Conservation (phyloP, 148 eudicot species). For the Silene conica region DNA sequence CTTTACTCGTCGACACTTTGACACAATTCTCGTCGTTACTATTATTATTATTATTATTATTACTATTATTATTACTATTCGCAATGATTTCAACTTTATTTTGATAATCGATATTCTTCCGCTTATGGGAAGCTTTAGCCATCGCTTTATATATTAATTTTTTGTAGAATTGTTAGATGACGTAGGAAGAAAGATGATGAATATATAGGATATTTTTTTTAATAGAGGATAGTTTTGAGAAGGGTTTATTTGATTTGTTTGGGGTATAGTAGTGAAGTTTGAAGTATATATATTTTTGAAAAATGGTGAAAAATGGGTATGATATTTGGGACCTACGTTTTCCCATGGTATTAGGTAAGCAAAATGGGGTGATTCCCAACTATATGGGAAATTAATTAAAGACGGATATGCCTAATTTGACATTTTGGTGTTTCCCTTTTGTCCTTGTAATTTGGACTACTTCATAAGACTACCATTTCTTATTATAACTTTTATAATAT, state of each 20-base stretch:
- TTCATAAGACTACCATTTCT: not conserved
- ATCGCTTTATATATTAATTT: not conserved
- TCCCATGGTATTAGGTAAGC: conserved; percentile 9
- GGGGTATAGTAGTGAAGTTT: not conserved
- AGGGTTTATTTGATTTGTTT: not conserved
- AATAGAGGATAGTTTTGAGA: too few relatives aligned
- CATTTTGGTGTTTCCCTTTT: not conserved
- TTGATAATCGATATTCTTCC: conserved; percentile 1
- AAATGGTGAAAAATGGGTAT: not conserved
- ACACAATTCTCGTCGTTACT: not conserved
- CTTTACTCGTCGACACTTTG: conserved; percentile 25
- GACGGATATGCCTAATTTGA: conserved; percentile 16
- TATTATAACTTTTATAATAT: too few relatives aligned
- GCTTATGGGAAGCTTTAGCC: conserved; percentile 21
- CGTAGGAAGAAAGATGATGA: not conserved
- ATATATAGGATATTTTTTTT: not conserved
- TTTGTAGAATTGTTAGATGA: not conserved
- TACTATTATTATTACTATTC: not conserved
- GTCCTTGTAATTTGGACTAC: conserved; percentile 7
- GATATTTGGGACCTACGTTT: conserved; percentile 10
- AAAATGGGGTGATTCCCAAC: conserved; percentile 12
- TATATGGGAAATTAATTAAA: conserved; percentile 10
- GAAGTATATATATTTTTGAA: not conserved
- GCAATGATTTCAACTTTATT: not conserved
- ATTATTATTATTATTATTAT: not conserved